phyloP scores from a whole-genome alignment of 2,329 filamentous ascomycete species.

The Neonectria hederae region DNA sequence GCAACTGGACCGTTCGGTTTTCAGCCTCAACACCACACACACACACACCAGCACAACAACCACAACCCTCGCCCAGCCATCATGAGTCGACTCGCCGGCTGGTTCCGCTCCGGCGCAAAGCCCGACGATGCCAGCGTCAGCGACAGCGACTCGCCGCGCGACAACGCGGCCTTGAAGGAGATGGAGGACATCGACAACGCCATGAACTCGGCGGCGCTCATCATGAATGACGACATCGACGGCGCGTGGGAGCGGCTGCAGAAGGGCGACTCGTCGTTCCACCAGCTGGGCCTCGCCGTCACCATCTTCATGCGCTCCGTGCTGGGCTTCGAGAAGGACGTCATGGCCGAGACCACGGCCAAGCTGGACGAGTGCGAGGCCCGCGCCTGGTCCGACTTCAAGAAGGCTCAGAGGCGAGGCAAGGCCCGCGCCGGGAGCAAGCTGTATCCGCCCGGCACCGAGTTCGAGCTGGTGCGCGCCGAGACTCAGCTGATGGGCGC shows the following conservation, averaged over 20 bases:
- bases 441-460: constrained; percentile 83
- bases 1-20: not conserved
- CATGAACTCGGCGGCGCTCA: constrained; percentile 72
- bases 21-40: not conserved
- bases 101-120: constrained; percentile 59
- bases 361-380: constrained; percentile 80
- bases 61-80: too few relatives aligned
- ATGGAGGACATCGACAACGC: constrained; percentile 67
- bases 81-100: constrained; percentile 61
- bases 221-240: constrained; percentile 92
- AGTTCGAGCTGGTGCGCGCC: constrained; percentile 85
- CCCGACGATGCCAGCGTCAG: constrained; percentile 47
- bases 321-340: constrained; percentile 88
- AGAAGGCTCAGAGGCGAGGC: constrained; percentile 74
- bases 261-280: constrained; percentile 83
- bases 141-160: constrained; percentile 39
- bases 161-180: constrained; percentile 54
- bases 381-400: constrained; percentile 78
- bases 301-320: constrained; percentile 87
- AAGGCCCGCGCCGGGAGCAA: constrained; percentile 47
- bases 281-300: constrained; percentile 83
- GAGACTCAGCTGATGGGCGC: constrained; percentile 90
- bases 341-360: constrained; percentile 84
- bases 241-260: constrained; percentile 78
- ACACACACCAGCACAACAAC: too few relatives aligned